These are phyloP conservation scores for Schizochytrium sp. DNA, from an alignment of 108 stramenopile species.

Conservation along the genomic window DNA sequence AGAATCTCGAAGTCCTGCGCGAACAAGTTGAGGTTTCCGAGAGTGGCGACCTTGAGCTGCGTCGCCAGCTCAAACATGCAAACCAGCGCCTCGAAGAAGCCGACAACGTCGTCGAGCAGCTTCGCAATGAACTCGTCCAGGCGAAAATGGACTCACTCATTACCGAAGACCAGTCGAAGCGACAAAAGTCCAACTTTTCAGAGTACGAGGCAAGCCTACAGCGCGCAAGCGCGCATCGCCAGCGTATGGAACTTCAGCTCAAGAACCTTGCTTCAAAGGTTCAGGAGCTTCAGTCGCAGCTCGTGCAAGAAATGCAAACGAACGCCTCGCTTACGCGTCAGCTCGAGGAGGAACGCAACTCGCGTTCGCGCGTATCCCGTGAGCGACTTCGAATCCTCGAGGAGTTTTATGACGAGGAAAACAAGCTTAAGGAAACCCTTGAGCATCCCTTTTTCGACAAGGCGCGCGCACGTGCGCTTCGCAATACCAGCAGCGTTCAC, in stretches of 20 bases:
- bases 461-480: neutral
- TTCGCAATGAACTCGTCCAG: neutral
- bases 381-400: neutral
- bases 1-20: neutral
- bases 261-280: neutral
- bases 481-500: neutral
- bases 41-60: neutral
- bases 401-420: constrained; percentile 6
- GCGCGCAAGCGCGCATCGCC: neutral
- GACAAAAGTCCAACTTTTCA: neutral
- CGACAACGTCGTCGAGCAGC: neutral
- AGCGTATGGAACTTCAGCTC: constrained; percentile 10
- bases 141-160: neutral
- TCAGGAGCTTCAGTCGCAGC: neutral
- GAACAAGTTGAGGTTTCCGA: neutral
- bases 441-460: neutral
- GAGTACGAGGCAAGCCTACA: neutral
- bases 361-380: neutral
- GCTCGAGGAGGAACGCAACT: neutral
- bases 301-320: neutral
- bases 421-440: neutral
- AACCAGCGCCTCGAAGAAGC: neutral
- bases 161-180: neutral
- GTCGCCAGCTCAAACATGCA: neutral
- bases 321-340: neutral